Evolutionary conservation across 2,329 filamentous ascomycete species (phyloP), one percentile per base, ranked within the genome.

Genomic region (Sphaceloma murrayae): DNA sequence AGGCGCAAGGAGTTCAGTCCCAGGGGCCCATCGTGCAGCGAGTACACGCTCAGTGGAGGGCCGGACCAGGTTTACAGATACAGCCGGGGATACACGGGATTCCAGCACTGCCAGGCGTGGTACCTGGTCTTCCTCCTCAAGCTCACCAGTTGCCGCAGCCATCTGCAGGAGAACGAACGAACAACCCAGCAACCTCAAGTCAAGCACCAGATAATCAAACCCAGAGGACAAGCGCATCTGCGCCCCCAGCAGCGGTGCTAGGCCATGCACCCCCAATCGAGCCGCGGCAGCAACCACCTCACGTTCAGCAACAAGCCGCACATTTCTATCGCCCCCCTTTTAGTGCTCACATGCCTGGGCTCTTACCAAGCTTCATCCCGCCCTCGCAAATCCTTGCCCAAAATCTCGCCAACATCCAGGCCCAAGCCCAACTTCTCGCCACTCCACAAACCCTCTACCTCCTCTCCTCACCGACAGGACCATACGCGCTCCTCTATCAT

Each of bases 381-480:
- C 18, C 30, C 17, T 19, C 30, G 14, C 29, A 45, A n/a, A 30
- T 26, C n/a, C 31, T 45, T 10, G 42, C 30, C 3, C 14, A 14
- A 3, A 34, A n/a, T 13, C 29, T 45, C 31, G 32, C 42, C 17
- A 34, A 45, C 10, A 45, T 45, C 31, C 30, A 52, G 47, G 22
- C 49, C 5, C 49, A 54, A 32, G 52, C 57, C 32, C 53, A 46
- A 30, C 43, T 49, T 14, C 39, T 50, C 29, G 48, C 48, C 19
- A 47, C 42, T n/a, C 45, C 34, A 6, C 26, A 22, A 10, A 48
- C 46, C 46, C 21, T 48, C 27, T 70, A 68, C 48, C 53, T 71
- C 5, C 56, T 71, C 8, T 67, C 66, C 1, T 65, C 64, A 4
- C 66, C 67, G 8, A 53, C 56, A 27, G 68, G 68, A 1, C 67